Percentiles rank a stretch among this genome's conserved stretches.
These are phyloP conservation scores for Suillus fuscotomentosus DNA, from an alignment of 768 basidiomycete species.

Conservation along the genomic window DNA sequence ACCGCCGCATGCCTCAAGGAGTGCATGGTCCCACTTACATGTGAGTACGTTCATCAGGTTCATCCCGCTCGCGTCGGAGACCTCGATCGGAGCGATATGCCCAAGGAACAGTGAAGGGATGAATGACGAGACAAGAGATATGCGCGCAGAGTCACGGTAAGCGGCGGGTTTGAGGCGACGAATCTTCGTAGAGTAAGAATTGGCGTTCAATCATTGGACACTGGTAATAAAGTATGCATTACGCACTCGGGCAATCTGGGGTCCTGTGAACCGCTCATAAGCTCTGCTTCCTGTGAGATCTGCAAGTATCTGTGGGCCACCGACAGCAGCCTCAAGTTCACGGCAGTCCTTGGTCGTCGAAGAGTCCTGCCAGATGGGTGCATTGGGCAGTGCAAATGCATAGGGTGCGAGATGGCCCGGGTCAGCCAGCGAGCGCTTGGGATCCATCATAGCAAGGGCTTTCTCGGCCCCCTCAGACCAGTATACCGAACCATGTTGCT, in stretches of 20 bases:
- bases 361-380: slow-evolving; percentile 92
- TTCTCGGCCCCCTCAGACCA: slow-evolving; percentile 61
- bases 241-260: slow-evolving; percentile 74
- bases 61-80: slow-evolving; percentile 90
- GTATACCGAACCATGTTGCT: slow-evolving; percentile 90
- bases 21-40: slow-evolving; percentile 68
- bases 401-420: slow-evolving; percentile 50
- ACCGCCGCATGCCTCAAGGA: slow-evolving; percentile 70
- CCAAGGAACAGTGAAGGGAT: slow-evolving; percentile 82
- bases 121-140: slow-evolving; percentile 83
- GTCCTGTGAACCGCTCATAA: slow-evolving; percentile 86
- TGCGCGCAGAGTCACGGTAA: slow-evolving; percentile 60
- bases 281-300: slow-evolving; percentile 80
- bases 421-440: slow-evolving; percentile 46
- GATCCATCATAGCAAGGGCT: slow-evolving; percentile 53
- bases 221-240: neutral
- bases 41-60: slow-evolving; percentile 79
- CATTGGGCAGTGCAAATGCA: slow-evolving; percentile 66
- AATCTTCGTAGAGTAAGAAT: slow-evolving; percentile 40
- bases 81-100: slow-evolving; percentile 74
- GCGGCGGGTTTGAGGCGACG: slow-evolving; percentile 49
- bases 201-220: neutral
- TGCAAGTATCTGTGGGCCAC: slow-evolving; percentile 70
- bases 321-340: slow-evolving; percentile 62
- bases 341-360: slow-evolving; percentile 77